These are phyloP conservation scores for Rossbeevera mucosa DNA, from an alignment of 768 basidiomycete genomes.

Conservation along the genomic window DNA sequence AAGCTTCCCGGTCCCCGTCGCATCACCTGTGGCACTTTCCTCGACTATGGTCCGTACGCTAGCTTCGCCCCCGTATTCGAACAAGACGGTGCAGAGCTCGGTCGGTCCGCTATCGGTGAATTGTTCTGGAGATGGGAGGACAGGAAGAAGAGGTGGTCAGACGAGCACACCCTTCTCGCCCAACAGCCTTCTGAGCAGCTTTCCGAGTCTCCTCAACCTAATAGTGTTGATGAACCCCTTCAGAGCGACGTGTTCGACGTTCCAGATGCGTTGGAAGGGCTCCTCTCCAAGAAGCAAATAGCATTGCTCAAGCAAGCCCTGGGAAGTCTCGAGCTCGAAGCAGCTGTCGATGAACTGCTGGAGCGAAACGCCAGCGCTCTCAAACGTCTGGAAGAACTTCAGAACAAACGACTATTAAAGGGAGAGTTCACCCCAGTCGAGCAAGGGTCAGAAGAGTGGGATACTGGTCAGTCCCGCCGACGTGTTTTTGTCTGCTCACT, in stretches of 20 bases:
- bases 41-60: constrained; percentile 73
- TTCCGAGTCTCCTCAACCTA: constrained; percentile 2
- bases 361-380: constrained; percentile 63
- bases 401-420: constrained; percentile 48
- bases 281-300: constrained; percentile 55
- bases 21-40: constrained; percentile 60
- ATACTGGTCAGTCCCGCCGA: constrained; percentile 52
- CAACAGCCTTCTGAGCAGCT: constrained; percentile 1
- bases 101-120: constrained; percentile 56
- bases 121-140: constrained; percentile 50
- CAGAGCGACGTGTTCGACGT: constrained; percentile 25
- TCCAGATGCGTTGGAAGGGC: constrained; percentile 43
- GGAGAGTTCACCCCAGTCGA: constrained; percentile 47
- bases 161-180: constrained; percentile 13
- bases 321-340: constrained; percentile 60
- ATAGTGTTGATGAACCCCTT: constrained; percentile 11
- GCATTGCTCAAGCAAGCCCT: constrained; percentile 56
- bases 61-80: constrained; percentile 80
- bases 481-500: constrained; percentile 6
- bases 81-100: constrained; percentile 70
- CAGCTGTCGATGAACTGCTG: constrained; percentile 63
- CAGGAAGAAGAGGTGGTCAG: constrained; percentile 32
- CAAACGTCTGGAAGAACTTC: constrained; percentile 59
- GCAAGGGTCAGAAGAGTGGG: constrained; percentile 78
- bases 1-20: constrained; percentile 47